A percentile compares a stretch with the other conserved stretches of the same genome.
phyloP scores from a whole-genome alignment of 495 filamentous ascomycete species.

The Penicillium salamii region DNA sequence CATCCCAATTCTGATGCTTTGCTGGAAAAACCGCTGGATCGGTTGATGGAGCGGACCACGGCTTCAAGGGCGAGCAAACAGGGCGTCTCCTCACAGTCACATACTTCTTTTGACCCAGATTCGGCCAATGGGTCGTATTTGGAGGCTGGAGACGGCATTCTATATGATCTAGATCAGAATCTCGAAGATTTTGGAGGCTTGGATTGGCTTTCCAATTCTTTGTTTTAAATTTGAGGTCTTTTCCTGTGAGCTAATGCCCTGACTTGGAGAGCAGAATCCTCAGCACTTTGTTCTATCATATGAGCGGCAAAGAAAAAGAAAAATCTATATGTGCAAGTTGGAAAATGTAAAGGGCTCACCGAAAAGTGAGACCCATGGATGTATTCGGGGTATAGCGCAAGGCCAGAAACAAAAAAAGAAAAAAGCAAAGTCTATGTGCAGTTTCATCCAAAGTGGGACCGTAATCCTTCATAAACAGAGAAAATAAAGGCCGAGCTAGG shows the following conservation, averaged over 20 bases:
- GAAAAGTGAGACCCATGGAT: not conserved
- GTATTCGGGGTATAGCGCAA: constrained; percentile 9
- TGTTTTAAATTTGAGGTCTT: too few relatives aligned
- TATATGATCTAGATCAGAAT: not conserved
- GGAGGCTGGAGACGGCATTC: not conserved
- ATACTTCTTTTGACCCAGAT: too few relatives aligned
- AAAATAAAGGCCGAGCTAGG: constrained; percentile 98
- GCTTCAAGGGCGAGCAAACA: not conserved
- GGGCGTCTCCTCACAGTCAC: too few relatives aligned
- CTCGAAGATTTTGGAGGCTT: not conserved
- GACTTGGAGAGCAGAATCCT: too few relatives aligned
- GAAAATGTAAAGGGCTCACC: not conserved
- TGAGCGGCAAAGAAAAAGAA: too few relatives aligned
- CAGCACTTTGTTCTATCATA: too few relatives aligned
- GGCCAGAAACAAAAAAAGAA: constrained; percentile 1
- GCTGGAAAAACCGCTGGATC: constrained; percentile 61
- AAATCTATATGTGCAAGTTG: too few relatives aligned
- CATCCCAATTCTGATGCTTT: constrained; percentile 50
- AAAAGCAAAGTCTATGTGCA: constrained; percentile 5
- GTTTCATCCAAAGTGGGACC: constrained; percentile 56
- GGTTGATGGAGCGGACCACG: constrained; percentile 24
- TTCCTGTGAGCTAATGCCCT: too few relatives aligned
- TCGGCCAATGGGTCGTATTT: too few relatives aligned
- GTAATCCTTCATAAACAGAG: constrained; percentile 82
- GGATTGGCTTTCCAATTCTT: not conserved